Evolutionary conservation across 2,329 filamentous ascomycete species (phyloP).

Genomic region (Talaromyces sp.): DNA sequence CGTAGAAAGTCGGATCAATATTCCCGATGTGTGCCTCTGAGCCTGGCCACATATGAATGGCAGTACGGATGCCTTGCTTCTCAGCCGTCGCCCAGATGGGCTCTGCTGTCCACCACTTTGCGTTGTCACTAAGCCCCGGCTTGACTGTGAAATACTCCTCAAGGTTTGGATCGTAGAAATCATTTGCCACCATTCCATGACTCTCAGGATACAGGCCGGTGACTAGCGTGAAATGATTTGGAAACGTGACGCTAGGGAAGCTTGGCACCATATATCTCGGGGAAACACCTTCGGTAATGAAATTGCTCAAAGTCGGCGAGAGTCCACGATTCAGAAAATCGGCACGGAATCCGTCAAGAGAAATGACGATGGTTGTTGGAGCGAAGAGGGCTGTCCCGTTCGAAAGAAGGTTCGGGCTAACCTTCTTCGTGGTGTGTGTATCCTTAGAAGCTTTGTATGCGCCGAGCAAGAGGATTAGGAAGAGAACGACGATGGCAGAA

Average conservation of each 20-base stretch:
- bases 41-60: constrained; percentile 98
- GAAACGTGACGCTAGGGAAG: constrained; percentile 95
- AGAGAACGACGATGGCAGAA: constrained; percentile 50
- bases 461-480: constrained; percentile 54
- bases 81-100: constrained; percentile 94
- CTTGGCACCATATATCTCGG: constrained; percentile 90
- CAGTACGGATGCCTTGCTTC: constrained; percentile 70
- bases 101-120: constrained; percentile 94
- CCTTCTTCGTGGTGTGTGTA: not conserved
- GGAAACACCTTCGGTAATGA: constrained; percentile 80
- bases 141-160: constrained; percentile 84
- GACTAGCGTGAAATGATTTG: constrained; percentile 90
- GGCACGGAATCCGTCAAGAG: constrained; percentile 90
- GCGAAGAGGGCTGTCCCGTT: constrained; percentile 89
- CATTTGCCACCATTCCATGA: constrained; percentile 90
- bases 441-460: constrained; percentile 55
- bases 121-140: constrained; percentile 68
- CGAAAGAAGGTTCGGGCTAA: constrained; percentile 40
- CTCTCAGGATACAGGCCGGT: constrained; percentile 90
- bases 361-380: constrained; percentile 89
- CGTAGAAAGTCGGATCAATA: constrained; percentile 74
- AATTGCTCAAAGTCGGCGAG: constrained; percentile 75
- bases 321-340: constrained; percentile 83
- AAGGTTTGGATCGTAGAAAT: constrained; percentile 81
- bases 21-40: constrained; percentile 79